phyloP scores from a whole-genome alignment of 2,329 filamentous ascomycete genomes.

The Penicillium oxalicum region DNA sequence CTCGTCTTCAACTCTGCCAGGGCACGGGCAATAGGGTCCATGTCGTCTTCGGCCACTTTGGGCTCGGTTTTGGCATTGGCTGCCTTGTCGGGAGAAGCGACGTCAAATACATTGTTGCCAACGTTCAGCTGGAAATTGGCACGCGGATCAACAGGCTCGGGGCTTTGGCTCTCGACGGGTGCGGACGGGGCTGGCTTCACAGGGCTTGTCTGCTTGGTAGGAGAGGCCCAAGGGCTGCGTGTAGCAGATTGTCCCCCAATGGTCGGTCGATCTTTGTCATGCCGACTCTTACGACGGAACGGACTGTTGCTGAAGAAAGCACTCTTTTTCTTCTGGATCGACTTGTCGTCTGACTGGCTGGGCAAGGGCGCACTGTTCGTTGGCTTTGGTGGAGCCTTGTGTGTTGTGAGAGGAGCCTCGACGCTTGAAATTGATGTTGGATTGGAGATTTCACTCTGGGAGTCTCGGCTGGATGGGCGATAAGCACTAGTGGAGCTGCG shows the following conservation, averaged over 20 bases:
- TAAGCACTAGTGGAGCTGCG: conserved; percentile 63
- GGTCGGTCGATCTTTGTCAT: conserved; percentile 55
- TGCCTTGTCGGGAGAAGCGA: conserved; percentile 68
- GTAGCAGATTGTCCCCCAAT: conserved; percentile 22
- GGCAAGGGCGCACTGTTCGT: conserved; percentile 37
- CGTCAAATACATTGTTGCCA: conserved; percentile 92
- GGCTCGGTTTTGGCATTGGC: conserved; percentile 37
- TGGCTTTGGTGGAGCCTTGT: conserved; percentile 66
- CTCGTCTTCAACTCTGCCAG: conserved; percentile 88
- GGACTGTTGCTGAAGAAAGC: conserved; percentile 92
- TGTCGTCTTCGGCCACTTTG: conserved; percentile 52
- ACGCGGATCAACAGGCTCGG: conserved; percentile 82
- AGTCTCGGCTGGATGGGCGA: conserved; percentile 77
- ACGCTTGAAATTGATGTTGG: conserved; percentile 83
- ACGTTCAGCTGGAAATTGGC: conserved; percentile 90
- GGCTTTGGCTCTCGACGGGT: conserved; percentile 47
- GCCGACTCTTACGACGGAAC: conserved; percentile 85
- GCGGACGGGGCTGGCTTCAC: conserved; percentile 37
- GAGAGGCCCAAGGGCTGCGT: conserved; percentile 51
- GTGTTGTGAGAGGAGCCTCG: conserved; percentile 64
- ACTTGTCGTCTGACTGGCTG: conserved; percentile 55
- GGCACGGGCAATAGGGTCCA: conserved; percentile 85
- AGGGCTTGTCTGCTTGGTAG: conserved; percentile 39
- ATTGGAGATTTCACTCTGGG: conserved; percentile 84
- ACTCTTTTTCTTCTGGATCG: conserved; percentile 64